Base-by-base conservation (phyloP, 352 stramenopile genomes). In the Aphanomyces invadans region DNA sequence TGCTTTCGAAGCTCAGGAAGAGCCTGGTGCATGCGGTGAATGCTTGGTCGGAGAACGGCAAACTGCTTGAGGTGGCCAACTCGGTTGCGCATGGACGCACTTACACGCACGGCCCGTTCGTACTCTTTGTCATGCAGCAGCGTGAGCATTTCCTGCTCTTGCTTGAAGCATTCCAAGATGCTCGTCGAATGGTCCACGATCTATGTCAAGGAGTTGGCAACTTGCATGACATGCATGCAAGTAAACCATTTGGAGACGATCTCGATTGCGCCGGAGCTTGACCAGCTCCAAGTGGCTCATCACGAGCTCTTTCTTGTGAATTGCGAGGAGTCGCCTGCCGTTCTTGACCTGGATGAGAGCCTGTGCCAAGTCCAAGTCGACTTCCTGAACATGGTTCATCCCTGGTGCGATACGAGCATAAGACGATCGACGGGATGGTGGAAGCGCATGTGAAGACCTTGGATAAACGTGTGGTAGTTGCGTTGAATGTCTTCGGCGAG, bases 311-410 rank as follows among this genome's bases (percentile, higher is more conserved):
- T 83, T 77, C 62, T 89, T 92, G 12, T 79, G 76, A 9, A 76
- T 86, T 36, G 77, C 69, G 44, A 95, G 75, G 44, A 92, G 70
- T 9, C 84, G 78, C 1, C 86, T 76, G 10, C 83, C 86, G 29
- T 95, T 95, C 28, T 93, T 95, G 45, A 95, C 86, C 61, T 95
- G 86, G 42, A 95, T 93, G 62, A 92, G 82, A 23, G 86, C 85
- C 39, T 82, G 78, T 51, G 91, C 76, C 31, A 95, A 73, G 64
- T 95, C 84, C 21, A 95, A 68, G 69, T 95, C 86, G 25, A 95
- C 86, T 33, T 95, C 85, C 46, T 95, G 83, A 46, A 95, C 86
- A 28, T 90, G 81, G 42, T 88, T 92, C 81, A 95, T 91, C 19
- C 86, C 49, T 57, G 29, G 17, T n/a, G n/a, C n/a, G n/a, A n/a